Percentiles rank a stretch among this genome's conserved stretches.
These are phyloP conservation scores for Oldenlandia corymbosa DNA, from an alignment of 257 asterid species.

Conservation along the genomic window DNA sequence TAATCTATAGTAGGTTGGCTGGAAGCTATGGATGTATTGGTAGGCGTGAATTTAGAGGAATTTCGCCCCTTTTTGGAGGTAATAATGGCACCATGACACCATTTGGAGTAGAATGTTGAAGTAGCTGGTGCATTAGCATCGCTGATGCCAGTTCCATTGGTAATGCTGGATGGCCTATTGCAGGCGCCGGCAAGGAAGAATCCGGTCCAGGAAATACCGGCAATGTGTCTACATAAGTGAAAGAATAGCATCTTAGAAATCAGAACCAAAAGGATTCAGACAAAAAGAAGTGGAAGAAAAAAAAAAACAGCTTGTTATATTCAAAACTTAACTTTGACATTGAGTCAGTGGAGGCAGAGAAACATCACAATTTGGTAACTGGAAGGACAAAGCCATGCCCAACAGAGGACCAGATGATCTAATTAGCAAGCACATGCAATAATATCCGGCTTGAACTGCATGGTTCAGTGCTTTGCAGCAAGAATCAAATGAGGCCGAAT, in stretches of 20 bases:
- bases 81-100: conserved; percentile 13
- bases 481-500: conserved; percentile 19
- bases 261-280: neutral
- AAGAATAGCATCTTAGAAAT: neutral
- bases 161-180: neutral
- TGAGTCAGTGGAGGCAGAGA: conserved; percentile 34
- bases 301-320: neutral
- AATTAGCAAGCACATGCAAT: conserved; percentile 35
- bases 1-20: neutral
- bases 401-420: conserved; percentile 25
- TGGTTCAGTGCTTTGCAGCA: conserved; percentile 37
- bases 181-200: conserved; percentile 4
- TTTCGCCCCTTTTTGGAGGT: conserved; percentile 5
- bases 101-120: conserved; percentile 13
- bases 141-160: conserved; percentile 22
- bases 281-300: neutral
- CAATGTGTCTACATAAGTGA: neutral
- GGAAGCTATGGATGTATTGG: neutral
- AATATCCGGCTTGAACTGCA: conserved; percentile 40
- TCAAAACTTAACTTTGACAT: conserved; percentile 31
- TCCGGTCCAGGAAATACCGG: conserved; percentile 20
- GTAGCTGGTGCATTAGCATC: conserved; percentile 4
- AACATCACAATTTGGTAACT: conserved; percentile 34
- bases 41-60: neutral
- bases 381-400: conserved; percentile 19